Conservation (phyloP, 2,329 filamentous ascomycete species). For the Karstenula rhodostoma region DNA sequence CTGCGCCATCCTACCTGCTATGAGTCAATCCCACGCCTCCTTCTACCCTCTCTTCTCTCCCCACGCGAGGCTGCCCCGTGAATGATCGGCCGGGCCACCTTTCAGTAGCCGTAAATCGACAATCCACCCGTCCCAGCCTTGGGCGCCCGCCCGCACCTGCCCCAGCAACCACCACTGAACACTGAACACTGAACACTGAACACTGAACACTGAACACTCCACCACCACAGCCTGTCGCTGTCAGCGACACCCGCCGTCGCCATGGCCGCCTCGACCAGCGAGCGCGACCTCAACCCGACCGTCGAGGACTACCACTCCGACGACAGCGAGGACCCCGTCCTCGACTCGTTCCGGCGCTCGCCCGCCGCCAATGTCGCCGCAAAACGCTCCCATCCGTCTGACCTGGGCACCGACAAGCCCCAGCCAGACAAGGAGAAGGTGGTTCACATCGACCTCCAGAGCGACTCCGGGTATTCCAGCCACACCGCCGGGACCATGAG, state of each 20-base stretch:
- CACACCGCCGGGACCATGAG: conserved; percentile 61
- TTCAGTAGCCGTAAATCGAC: conserved; percentile 25
- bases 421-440: conserved; percentile 34
- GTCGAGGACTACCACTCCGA: conserved; percentile 55
- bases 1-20: conserved; percentile 6
- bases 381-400: conserved; percentile 55
- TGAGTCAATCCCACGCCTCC: conserved; percentile 11
- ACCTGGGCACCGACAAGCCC: conserved; percentile 44
- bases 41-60: conserved; percentile 10
- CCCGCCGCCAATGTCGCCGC: conserved; percentile 61
- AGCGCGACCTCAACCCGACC: conserved; percentile 31
- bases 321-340: conserved; percentile 38
- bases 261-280: conserved; percentile 28
- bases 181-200: too few relatives aligned
- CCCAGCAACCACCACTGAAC: conserved; percentile 3
- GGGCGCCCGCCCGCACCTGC: conserved; percentile 9
- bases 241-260: conserved; percentile 22
- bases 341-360: conserved; percentile 48
- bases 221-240: conserved; percentile 12
- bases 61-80: conserved; percentile 15
- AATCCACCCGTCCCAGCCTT: conserved; percentile 11
- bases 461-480: conserved; percentile 70
- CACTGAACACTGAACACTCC: too few relatives aligned
- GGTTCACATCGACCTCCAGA: conserved; percentile 58
- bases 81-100: conserved; percentile 22